phyloP scores from a whole-genome alignment of 306 rosid species.

The Fragaria vesca region DNA sequence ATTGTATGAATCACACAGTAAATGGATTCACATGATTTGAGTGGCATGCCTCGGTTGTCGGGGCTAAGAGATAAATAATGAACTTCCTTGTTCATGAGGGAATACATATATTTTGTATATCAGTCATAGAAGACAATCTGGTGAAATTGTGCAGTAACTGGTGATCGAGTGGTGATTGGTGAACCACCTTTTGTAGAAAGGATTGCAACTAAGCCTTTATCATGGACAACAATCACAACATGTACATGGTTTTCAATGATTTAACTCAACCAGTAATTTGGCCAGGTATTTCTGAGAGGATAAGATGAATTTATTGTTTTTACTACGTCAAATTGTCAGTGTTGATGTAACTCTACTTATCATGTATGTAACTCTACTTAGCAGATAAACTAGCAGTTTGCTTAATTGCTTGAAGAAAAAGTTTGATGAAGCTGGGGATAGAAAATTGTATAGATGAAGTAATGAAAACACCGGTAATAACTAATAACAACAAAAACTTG shows the following conservation, averaged over 20 bases:
- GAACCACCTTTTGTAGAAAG: neutral
- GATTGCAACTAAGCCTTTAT: neutral
- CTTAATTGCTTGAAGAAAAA: too few species aligned
- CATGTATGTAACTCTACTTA: too few species aligned
- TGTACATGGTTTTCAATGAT: neutral
- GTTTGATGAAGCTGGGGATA: too few species aligned
- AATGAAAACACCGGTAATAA: too few species aligned
- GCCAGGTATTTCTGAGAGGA: too few species aligned
- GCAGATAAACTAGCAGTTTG: too few species aligned
- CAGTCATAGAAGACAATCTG: neutral
- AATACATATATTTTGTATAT: neutral
- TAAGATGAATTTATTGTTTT: too few species aligned
- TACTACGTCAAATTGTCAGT: too few species aligned
- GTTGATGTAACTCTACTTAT: too few species aligned
- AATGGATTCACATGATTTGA: constrained; percentile 5
- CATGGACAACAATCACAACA: neutral
- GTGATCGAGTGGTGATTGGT: neutral
- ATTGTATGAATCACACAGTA: constrained; percentile 16
- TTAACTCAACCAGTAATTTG: too few species aligned
- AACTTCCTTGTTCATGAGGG: neutral
- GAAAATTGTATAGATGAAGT: too few species aligned
- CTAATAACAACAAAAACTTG: too few species aligned
- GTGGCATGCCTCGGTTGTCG: constrained; percentile 9
- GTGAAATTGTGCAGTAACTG: neutral
- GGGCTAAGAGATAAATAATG: neutral